Evolutionary conservation across 2,329 filamentous ascomycete species (phyloP).

Genomic region (Cordyceps cateniannulata): DNA sequence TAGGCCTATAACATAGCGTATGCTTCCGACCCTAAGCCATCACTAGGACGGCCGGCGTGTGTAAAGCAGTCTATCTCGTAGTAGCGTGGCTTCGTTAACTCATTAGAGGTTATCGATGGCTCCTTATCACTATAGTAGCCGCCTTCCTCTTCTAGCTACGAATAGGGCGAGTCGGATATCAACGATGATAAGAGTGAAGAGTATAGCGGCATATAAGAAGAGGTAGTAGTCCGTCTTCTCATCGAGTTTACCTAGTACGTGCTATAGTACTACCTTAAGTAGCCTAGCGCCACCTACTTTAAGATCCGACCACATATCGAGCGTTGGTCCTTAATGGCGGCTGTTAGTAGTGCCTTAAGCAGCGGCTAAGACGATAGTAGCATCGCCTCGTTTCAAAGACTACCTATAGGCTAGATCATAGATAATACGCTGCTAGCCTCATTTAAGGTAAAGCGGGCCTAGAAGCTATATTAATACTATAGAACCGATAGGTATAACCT

Average conservation of each 20-base stretch:
- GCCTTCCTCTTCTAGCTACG: neutral
- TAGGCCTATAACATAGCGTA: neutral
- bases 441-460: neutral
- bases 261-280: neutral
- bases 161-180: neutral
- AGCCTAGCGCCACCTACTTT: neutral
- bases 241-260: neutral
- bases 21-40: neutral
- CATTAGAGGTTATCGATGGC: neutral
- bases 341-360: neutral
- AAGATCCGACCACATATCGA: neutral
- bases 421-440: neutral
- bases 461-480: neutral
- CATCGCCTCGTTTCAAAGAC: neutral
- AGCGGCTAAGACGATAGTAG: neutral
- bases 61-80: neutral
- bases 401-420: neutral
- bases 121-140: neutral
- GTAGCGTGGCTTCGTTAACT: neutral
- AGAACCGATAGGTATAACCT: neutral
- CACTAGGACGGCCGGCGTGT: neutral
- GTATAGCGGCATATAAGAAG: neutral
- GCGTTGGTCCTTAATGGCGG: neutral
- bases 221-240: neutral
- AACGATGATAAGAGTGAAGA: neutral